Evolutionary conservation across 208 protist genomes (phyloP).

Genomic region (Acanthamoeba royreba): DNA sequence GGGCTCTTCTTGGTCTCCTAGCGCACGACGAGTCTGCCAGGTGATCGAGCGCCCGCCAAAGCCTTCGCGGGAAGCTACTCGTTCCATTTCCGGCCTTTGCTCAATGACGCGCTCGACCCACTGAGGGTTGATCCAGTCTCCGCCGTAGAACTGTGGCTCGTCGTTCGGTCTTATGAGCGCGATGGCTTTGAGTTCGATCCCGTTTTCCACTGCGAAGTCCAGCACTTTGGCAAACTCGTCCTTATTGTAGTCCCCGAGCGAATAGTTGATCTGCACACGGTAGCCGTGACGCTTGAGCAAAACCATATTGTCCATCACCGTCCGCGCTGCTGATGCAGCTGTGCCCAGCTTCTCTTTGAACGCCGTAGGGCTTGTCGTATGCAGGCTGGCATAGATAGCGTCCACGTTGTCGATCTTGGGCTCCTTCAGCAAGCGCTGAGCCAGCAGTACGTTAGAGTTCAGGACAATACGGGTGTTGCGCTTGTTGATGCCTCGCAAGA

Average conservation of each 20-base stretch:
- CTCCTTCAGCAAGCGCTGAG: slow-evolving; percentile 1
- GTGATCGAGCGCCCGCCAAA: slow-evolving; percentile 15
- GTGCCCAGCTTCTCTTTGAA: slow-evolving; percentile 10
- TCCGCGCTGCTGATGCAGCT: background rate
- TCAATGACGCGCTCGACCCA: slow-evolving; percentile 25
- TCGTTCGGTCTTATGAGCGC: slow-evolving; percentile 15
- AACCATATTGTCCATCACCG: slow-evolving; percentile 42
- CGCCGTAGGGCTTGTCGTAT: background rate
- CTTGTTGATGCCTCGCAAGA: background rate
- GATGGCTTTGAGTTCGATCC: slow-evolving; percentile 41
- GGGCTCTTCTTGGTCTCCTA: background rate
- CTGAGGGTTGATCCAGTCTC: slow-evolving; percentile 3
- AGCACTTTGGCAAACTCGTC: slow-evolving; percentile 1
- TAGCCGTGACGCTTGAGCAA: slow-evolving; percentile 17
- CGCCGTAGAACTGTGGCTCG: background rate
- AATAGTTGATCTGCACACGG: slow-evolving; percentile 42
- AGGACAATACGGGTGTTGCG: background rate
- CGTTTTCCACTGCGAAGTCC: background rate
- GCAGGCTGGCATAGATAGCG: slow-evolving; percentile 29
- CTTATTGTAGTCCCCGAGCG: slow-evolving; percentile 41
- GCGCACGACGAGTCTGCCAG: background rate
- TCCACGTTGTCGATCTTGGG: slow-evolving; percentile 11
- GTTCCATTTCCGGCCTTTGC: background rate
- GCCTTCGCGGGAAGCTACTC: background rate
- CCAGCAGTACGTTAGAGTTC: background rate